A percentile compares a stretch with the other conserved stretches of the same genome.
Evolutionary conservation across 129 eudicot genomes (phyloP).

Genomic region (Flaveria ramosissima): DNA sequence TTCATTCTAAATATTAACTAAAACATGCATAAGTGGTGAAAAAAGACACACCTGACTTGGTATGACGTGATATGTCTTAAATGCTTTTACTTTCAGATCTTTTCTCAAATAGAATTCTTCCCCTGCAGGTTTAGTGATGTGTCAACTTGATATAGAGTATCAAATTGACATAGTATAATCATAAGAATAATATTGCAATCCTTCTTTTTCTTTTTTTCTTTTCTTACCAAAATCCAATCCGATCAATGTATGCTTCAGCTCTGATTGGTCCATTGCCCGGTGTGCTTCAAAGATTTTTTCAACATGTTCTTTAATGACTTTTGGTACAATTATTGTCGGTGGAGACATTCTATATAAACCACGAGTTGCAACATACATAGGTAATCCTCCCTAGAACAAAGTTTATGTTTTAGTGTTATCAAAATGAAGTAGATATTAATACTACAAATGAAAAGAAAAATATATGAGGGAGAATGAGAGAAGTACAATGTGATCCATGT

Average conservation of each 20-base stretch:
- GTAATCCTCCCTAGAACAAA: slow-evolving; percentile 73
- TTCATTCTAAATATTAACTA: neutral
- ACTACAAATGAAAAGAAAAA: neutral
- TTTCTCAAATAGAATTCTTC: slow-evolving; percentile 74
- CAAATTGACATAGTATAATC: neutral
- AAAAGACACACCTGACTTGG: slow-evolving; percentile 79
- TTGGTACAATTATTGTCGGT: slow-evolving; percentile 88
- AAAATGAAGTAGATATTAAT: neutral
- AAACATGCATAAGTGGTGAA: neutral
- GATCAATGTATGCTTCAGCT: slow-evolving; percentile 73
- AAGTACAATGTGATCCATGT: slow-evolving; percentile 94
- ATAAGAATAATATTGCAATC: neutral
- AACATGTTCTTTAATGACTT: slow-evolving; percentile 60
- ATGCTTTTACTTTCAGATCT: slow-evolving; percentile 87
- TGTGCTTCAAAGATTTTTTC: slow-evolving; percentile 88
- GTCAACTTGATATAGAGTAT: slow-evolving; percentile 2
- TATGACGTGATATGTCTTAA: slow-evolving; percentile 76
- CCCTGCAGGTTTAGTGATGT: slow-evolving; percentile 45
- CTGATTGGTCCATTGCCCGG: slow-evolving; percentile 86
- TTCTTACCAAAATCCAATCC: slow-evolving; percentile 83
- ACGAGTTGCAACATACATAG: slow-evolving; percentile 99
- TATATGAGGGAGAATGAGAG: slow-evolving; percentile 1
- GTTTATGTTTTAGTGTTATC: neutral
- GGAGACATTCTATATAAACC: slow-evolving; percentile 83
- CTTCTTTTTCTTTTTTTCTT: too few relatives aligned